A percentile compares a stretch with the other conserved stretches of the same genome.
Conservation (phyloP, 164 flowering plant species). For the Protea cynaroides region DNA sequence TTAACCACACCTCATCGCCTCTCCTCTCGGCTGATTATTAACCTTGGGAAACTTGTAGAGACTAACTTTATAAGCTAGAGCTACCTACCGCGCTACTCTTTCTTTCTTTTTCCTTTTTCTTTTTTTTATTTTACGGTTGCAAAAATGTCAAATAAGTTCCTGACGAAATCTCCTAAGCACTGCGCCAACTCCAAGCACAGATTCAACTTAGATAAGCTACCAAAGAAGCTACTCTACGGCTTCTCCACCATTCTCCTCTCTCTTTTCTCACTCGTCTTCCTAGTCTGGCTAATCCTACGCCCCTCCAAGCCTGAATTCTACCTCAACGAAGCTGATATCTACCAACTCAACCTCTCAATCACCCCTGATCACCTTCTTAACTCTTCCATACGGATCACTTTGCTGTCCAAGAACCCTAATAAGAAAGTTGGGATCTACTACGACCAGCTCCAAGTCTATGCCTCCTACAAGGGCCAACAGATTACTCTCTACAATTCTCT, state of each 20-base stretch:
- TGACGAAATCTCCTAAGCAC: conserved; percentile 20
- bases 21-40: no score
- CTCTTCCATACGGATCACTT: conserved; percentile 30
- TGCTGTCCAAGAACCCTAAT: conserved; percentile 25
- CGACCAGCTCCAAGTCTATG: conserved; percentile 23
- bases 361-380: conserved; percentile 23
- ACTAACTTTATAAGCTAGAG: no score
- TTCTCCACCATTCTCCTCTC: conserved; percentile 17
- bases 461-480: conserved; percentile 26
- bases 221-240: conserved; percentile 17
- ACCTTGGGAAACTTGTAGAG: no score
- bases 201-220: conserved; percentile 12
- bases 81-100: no score
- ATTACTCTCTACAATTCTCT: conserved; percentile 17
- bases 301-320: conserved; percentile 31
- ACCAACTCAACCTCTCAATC: conserved; percentile 23
- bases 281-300: conserved; percentile 22
- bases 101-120: no score
- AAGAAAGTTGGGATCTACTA: conserved; percentile 26
- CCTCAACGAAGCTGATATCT: conserved; percentile 22
- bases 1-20: no score
- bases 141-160: conserved; percentile 22
- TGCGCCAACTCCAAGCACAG: conserved; percentile 23
- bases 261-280: conserved; percentile 13
- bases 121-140: no score